phyloP scores from a whole-genome alignment of 805 yeast genomes.

The Komagataella kurtzmanii region DNA sequence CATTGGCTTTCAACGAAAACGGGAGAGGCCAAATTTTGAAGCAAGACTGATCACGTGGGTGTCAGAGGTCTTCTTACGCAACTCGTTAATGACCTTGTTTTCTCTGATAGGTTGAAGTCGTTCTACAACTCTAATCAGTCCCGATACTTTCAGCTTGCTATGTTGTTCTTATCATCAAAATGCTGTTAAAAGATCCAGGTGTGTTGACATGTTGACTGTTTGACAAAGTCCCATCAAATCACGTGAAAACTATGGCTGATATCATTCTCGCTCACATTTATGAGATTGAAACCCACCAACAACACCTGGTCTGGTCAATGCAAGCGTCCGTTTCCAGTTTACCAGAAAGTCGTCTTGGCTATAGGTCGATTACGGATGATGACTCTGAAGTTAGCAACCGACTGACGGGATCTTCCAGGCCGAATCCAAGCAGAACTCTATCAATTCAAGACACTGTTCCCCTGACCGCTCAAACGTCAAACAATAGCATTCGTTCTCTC shows the following conservation, averaged over 20 bases:
- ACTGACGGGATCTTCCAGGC: not conserved
- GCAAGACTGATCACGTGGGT: not conserved
- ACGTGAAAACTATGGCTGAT: not conserved
- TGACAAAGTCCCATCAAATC: no score
- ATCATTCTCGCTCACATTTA: not conserved
- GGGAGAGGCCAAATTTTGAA: not conserved
- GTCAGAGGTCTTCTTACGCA: not conserved
- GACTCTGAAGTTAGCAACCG: not conserved
- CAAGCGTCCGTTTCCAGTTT: not conserved
- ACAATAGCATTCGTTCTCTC: not conserved
- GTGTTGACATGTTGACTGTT: no score
- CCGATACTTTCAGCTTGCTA: not conserved
- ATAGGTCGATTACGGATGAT: not conserved
- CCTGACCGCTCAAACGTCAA: not conserved
- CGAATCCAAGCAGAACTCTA: not conserved
- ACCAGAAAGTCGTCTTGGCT: not conserved
- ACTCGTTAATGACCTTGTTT: not conserved
- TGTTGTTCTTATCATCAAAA: not conserved
- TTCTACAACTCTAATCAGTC: not conserved
- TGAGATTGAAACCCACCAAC: not conserved
- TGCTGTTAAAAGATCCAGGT: no score
- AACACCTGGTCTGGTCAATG: not conserved
- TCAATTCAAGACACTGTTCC: not conserved
- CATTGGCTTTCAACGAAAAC: not conserved
- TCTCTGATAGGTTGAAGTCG: not conserved